phyloP scores from a whole-genome alignment of 2,329 filamentous ascomycete genomes.

The Apiospora sp. region DNA sequence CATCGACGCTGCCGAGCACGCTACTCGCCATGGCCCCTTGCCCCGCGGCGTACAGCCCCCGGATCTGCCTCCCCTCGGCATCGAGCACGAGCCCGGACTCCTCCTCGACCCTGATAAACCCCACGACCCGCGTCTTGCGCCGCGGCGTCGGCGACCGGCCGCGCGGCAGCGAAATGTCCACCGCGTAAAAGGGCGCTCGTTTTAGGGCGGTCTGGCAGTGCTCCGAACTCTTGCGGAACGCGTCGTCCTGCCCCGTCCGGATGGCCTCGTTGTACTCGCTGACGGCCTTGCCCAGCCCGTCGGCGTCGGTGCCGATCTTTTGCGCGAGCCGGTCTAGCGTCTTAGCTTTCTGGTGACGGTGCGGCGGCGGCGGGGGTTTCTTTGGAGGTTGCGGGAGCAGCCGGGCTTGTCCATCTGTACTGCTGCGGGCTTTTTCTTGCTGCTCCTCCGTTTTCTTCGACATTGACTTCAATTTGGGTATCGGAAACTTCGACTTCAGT shows the following conservation, averaged over 20 bases:
- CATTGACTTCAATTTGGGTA: not conserved
- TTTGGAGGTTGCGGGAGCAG: no score
- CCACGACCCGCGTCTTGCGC: not conserved
- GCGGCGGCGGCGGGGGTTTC: not conserved
- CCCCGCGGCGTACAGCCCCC: not conserved
- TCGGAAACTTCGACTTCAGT: not conserved
- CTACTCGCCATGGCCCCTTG: not conserved
- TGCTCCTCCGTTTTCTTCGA: not conserved
- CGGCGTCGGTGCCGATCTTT: not conserved
- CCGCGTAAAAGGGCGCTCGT: not conserved
- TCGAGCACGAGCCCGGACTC: not conserved
- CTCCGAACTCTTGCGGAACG: not conserved
- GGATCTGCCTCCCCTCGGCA: not conserved
- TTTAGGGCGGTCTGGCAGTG: not conserved
- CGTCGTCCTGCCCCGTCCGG: not conserved
- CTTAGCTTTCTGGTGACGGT: not conserved
- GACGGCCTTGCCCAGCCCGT: slow-evolving; percentile 13
- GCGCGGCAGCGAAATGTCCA: slow-evolving; percentile 1
- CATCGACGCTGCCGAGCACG: not conserved
- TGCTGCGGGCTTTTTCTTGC: not conserved
- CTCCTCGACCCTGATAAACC: not conserved
- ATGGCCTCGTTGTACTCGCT: slow-evolving; percentile 9
- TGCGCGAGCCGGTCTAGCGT: not conserved
- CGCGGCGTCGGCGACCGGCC: slow-evolving; percentile 1
- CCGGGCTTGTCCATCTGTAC: no score